phyloP scores from a whole-genome alignment of 2,329 filamentous ascomycete genomes.

The Paraphaeosphaeria minitans region DNA sequence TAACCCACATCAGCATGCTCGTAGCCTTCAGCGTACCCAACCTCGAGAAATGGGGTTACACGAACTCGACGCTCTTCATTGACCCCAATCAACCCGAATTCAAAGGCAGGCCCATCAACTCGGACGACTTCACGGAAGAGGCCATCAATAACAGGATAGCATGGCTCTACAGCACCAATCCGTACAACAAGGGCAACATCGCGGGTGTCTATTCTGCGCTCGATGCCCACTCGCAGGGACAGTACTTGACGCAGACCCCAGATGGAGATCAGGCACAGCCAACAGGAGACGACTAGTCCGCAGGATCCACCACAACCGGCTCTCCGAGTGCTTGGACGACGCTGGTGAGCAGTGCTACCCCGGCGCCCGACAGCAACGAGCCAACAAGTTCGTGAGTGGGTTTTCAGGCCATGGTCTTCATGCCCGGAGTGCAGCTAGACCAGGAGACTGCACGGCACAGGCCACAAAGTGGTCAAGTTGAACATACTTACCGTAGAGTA shows the following conservation, averaged over 20 bases:
- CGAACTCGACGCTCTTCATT: conserved; percentile 39
- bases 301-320: not conserved
- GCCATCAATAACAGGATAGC: conserved; percentile 37
- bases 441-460: not conserved
- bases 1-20: conserved; percentile 44
- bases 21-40: conserved; percentile 51
- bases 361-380: not conserved
- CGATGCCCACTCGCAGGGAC: not conserved
- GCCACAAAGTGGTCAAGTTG: not conserved
- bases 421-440: not conserved
- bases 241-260: not conserved
- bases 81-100: conserved; percentile 39
- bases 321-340: not conserved
- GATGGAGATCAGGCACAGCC: not conserved
- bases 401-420: not conserved
- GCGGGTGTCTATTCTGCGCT: conserved; percentile 12
- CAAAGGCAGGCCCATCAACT: conserved; percentile 29
- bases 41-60: conserved; percentile 41
- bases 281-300: not conserved
- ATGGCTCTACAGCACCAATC: conserved; percentile 38
- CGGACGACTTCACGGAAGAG: conserved; percentile 30
- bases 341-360: not conserved
- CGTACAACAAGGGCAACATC: conserved; percentile 31
- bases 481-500: not conserved
- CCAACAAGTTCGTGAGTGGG: not conserved